These are phyloP conservation scores for Lactuca sativa DNA, from an alignment of 129 eudicot species.

Conservation along the genomic window DNA sequence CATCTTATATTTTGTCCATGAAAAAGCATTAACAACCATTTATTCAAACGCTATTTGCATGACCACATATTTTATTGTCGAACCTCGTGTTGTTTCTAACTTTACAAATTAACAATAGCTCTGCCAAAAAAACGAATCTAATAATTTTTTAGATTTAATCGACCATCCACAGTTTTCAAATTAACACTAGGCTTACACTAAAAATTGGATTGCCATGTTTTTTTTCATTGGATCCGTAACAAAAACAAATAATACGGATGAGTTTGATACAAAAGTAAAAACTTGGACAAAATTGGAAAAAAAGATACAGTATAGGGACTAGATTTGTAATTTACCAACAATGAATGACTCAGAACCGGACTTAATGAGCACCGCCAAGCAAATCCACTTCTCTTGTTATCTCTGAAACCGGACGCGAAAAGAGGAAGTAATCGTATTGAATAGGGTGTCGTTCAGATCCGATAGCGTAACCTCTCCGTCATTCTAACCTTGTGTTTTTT, in stretches of 20 bases:
- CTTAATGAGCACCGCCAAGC: conserved; percentile 13
- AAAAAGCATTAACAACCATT: too few relatives aligned
- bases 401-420: conserved; percentile 41
- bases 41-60: too few relatives aligned
- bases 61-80: too few relatives aligned
- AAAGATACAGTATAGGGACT: background rate
- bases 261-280: background rate
- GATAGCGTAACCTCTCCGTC: conserved; percentile 20
- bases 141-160: too few relatives aligned
- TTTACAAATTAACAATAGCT: too few relatives aligned
- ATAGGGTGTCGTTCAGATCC: conserved; percentile 37
- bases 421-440: conserved; percentile 31
- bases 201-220: too few relatives aligned
- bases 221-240: too few relatives aligned
- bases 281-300: background rate
- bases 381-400: background rate
- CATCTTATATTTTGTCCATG: too few relatives aligned
- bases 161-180: too few relatives aligned
- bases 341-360: background rate
- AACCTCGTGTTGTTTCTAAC: too few relatives aligned
- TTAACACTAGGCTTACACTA: too few relatives aligned
- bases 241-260: background rate
- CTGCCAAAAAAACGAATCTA: too few relatives aligned
- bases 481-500: background rate
- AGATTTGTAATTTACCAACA: background rate